Conservation (phyloP, 345 rosid species). For the Bruguiera parviflora region DNA sequence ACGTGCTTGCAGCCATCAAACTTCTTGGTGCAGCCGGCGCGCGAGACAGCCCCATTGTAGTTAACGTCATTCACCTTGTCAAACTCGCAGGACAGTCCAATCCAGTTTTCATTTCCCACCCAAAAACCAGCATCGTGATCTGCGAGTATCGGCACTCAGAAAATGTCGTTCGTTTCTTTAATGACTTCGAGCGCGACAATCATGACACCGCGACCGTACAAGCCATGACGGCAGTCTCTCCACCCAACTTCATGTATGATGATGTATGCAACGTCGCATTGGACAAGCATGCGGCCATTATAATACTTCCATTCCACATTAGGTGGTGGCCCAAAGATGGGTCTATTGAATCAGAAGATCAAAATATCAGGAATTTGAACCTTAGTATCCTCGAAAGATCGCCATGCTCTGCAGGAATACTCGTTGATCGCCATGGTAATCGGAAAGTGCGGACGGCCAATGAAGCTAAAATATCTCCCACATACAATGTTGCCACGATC, state of each 20-base stretch:
- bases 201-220: conserved; percentile 8
- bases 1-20: conserved; percentile 31
- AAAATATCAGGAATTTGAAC: conserved; percentile 22
- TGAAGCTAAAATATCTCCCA: conserved; percentile 14
- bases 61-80: conserved; percentile 30
- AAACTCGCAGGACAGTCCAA: conserved; percentile 20
- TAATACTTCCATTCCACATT: conserved; percentile 43
- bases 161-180: conserved; percentile 26
- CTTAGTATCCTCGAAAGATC: conserved; percentile 31
- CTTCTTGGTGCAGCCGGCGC: conserved; percentile 18
- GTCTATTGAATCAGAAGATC: conserved; percentile 18
- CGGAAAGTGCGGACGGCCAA: not conserved
- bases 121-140: conserved; percentile 1
- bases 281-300: conserved; percentile 17
- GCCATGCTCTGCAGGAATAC: conserved; percentile 42
- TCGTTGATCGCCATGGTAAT: conserved; percentile 16
- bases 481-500: conserved; percentile 19
- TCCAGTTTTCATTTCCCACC: conserved; percentile 34
- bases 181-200: conserved; percentile 18
- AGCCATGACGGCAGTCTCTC: conserved; percentile 29
- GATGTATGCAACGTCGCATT: conserved; percentile 35
- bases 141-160: conserved; percentile 12
- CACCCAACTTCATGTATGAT: conserved; percentile 22
- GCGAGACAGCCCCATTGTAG: conserved; percentile 15
- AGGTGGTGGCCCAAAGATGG: conserved; percentile 29